Evolutionary conservation across 345 rosid species (phyloP), one percentile per base, ranked within the genome.

Genomic region (Aegle marmelos): DNA sequence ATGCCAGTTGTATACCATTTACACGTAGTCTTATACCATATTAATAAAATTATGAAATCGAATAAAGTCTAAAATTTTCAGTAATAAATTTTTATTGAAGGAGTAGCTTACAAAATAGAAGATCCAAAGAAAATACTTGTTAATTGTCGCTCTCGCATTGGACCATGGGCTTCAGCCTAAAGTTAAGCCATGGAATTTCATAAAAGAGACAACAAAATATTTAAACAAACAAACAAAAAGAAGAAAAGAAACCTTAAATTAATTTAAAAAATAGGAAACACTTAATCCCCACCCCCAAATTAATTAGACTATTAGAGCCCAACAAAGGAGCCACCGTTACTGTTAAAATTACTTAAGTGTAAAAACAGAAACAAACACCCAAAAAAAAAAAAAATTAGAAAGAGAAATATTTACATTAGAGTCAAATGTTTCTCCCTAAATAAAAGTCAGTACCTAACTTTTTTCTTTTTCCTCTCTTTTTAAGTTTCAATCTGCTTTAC

Each of bases 401-500:
- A 45, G 16, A 45, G 50, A n/a, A 34, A 60, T 45, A 79, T 73
- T 56, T 77, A 83, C 86, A 77, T 16, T 65, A 63, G 57, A 53
- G 86, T 83, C 83, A 80, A 70, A 80, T 79, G 74, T 36, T 75
- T 72, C 72, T 60, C 74, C 75, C 82, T 65, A 64, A 72, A 59
- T 80, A 81, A 78, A 84, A 85, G 87, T 85, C 86, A 82, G 88
- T 85, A 74, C 82, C 88, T 83, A 82, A 82, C 88, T 75, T 75
- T 74, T 63, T 31, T 31, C 78, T 57, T 74, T 27, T 50, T 50
- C 0, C 50, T 4, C n/a, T 45, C 50, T 17, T 53, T 53, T 53
- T 17, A 19, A 17, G 13, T 27, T 61, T 28, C 7, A 19, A 28
- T 63, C 75, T 53, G n/a, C 56, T 36, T 75, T 72, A 73, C 48